Evolutionary conservation across 768 basidiomycete species (phyloP).

Genomic region (Collybia mongolica): DNA sequence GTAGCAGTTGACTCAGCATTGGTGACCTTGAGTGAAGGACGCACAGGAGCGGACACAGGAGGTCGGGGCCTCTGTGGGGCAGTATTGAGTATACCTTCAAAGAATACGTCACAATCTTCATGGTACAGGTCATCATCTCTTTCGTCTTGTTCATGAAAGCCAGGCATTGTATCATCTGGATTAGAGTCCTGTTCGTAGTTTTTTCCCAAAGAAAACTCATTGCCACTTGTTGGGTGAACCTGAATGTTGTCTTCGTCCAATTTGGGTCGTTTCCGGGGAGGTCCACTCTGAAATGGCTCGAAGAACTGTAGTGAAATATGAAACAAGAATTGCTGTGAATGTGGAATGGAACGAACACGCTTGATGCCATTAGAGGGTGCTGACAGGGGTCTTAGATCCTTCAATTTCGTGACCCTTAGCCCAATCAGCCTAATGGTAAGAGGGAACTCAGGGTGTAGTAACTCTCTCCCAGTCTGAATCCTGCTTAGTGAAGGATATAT

Average conservation of each 20-base stretch:
- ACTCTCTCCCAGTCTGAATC: constrained; percentile 70
- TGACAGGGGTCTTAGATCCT: constrained; percentile 61
- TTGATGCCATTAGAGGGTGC: constrained; percentile 61
- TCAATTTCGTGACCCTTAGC: constrained; percentile 83
- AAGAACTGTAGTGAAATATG: constrained; percentile 49
- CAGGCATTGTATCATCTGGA: constrained; percentile 46
- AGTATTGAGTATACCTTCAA: too few species aligned
- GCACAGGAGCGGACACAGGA: constrained; percentile 4
- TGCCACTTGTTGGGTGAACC: constrained; percentile 7
- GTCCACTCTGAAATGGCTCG: constrained; percentile 31
- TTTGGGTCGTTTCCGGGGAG: constrained; percentile 41
- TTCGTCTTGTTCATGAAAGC: constrained; percentile 51
- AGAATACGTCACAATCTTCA: constrained; percentile 13
- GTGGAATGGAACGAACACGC: constrained; percentile 43
- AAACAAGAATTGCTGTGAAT: not conserved
- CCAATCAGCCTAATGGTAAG: constrained; percentile 84
- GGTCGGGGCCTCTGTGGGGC: not conserved
- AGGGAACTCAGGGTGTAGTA: constrained; percentile 79
- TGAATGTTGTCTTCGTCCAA: constrained; percentile 18
- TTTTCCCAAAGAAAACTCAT: constrained; percentile 7
- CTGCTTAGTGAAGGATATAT: constrained; percentile 9
- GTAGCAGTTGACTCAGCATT: not conserved
- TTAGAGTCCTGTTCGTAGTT: constrained; percentile 13
- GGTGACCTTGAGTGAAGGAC: constrained; percentile 16
- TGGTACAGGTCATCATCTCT: constrained; percentile 25